phyloP scores from a whole-genome alignment of 495 filamentous ascomycete species.

The Mytilinidion resinicola region DNA sequence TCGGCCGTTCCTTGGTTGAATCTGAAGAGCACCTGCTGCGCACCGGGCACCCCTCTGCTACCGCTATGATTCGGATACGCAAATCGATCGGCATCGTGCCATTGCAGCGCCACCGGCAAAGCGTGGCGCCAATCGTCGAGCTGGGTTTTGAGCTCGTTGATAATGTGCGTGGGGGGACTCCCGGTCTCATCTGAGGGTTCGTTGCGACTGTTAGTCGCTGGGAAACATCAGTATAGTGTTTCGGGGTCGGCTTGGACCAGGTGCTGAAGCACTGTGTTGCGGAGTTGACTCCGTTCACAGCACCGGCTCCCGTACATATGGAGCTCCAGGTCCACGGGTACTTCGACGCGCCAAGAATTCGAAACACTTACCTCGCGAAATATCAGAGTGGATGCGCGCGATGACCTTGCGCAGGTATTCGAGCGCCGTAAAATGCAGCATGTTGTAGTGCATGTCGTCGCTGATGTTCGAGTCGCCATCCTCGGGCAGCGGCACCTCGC shows the following conservation, averaged over 20 bases:
- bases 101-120: slow-evolving; percentile 48
- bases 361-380: slow-evolving; percentile 42
- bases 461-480: not conserved
- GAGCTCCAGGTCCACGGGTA: not conserved
- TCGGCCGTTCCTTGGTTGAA: slow-evolving; percentile 43
- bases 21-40: slow-evolving; percentile 40
- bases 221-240: not conserved
- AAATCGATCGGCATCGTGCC: slow-evolving; percentile 46
- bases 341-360: not conserved
- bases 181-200: slow-evolving; percentile 24
- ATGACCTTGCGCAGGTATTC: slow-evolving; percentile 50
- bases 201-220: slow-evolving; percentile 4
- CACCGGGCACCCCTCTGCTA: not conserved
- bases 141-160: slow-evolving; percentile 45
- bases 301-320: not conserved
- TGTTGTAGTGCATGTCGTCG: not conserved
- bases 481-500: slow-evolving; percentile 21
- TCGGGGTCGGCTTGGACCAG: not conserved
- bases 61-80: slow-evolving; percentile 27
- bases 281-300: not conserved
- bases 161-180: slow-evolving; percentile 35
- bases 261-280: not conserved
- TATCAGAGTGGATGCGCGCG: slow-evolving; percentile 43
- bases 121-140: slow-evolving; percentile 51
- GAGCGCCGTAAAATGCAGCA: slow-evolving; percentile 48